These are phyloP conservation scores for Pseudogymnoascus sp. DNA, from an alignment of 2,329 filamentous ascomycete species.

Conservation along the genomic window DNA sequence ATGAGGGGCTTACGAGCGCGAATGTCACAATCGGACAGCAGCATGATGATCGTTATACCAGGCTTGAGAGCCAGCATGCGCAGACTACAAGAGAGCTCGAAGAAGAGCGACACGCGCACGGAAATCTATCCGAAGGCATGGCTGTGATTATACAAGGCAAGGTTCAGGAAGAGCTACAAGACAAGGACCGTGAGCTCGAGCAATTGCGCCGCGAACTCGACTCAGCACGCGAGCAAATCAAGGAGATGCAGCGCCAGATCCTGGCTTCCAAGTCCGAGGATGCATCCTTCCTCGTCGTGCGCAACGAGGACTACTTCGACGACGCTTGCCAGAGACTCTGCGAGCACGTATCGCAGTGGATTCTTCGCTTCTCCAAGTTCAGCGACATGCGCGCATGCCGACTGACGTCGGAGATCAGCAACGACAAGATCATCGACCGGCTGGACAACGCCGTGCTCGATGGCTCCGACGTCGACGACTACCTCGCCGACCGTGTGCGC, in stretches of 20 bases:
- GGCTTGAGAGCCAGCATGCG: slow-evolving; percentile 60
- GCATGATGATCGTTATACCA: slow-evolving; percentile 60
- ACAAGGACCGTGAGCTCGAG: slow-evolving; percentile 78
- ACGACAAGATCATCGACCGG: slow-evolving; percentile 88
- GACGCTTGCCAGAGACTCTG: slow-evolving; percentile 89
- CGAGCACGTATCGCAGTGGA: slow-evolving; percentile 95
- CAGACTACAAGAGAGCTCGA: slow-evolving; percentile 63
- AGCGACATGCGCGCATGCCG: slow-evolving; percentile 87
- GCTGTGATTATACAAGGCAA: slow-evolving; percentile 54
- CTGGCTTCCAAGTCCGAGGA: slow-evolving; percentile 54
- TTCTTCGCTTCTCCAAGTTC: slow-evolving; percentile 94
- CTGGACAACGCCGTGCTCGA: slow-evolving; percentile 93
- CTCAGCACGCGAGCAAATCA: slow-evolving; percentile 57
- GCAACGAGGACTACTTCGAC: slow-evolving; percentile 93
- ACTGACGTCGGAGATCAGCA: slow-evolving; percentile 72
- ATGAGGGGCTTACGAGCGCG: slow-evolving; percentile 68
- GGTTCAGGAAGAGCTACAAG: slow-evolving; percentile 58
- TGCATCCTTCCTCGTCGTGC: slow-evolving; percentile 66
- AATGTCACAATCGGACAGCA: slow-evolving; percentile 70
- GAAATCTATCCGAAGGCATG: slow-evolving; percentile 54
- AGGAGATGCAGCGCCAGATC: slow-evolving; percentile 51
- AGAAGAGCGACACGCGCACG: slow-evolving; percentile 56
- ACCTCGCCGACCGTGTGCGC: slow-evolving; percentile 78
- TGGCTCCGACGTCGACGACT: slow-evolving; percentile 83
- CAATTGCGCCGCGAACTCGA: slow-evolving; percentile 70